Percentiles rank a stretch among this genome's conserved stretches.
These are phyloP conservation scores for Mycena alexandri DNA, from an alignment of 768 basidiomycete genomes.

Conservation along the genomic window DNA sequence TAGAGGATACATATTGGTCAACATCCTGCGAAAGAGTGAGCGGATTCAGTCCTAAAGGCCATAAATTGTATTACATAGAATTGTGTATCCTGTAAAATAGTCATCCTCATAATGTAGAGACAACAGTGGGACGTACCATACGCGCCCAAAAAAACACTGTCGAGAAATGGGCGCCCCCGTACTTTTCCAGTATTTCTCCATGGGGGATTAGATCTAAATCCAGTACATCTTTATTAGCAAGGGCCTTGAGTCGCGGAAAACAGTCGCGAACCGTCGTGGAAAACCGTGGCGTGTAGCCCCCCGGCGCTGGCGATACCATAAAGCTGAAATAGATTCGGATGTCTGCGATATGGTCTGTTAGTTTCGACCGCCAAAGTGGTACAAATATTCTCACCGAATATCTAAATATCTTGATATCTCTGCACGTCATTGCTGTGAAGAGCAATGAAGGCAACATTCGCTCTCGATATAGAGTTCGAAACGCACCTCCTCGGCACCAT, in stretches of 20 bases:
- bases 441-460: not conserved
- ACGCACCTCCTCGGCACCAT: not conserved
- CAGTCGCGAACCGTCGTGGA: not conserved
- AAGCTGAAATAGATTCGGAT: not conserved
- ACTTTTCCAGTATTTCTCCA: not conserved
- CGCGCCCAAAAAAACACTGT: too few species aligned
- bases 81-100: not conserved
- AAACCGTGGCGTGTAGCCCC: not conserved
- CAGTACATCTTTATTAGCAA: not conserved
- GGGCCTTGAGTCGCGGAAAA: too few species aligned
- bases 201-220: not conserved
- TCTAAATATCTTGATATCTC: not conserved
- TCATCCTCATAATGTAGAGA: too few species aligned
- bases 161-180: constrained; percentile 11
- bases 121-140: not conserved
- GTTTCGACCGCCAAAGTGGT: too few species aligned
- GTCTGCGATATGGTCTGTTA: not conserved
- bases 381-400: not conserved
- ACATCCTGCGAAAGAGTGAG: constrained; percentile 8
- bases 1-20: not conserved
- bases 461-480: too few species aligned
- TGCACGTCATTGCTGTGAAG: not conserved
- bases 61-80: not conserved
- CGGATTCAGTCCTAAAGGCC: not conserved
- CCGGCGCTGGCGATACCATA: not conserved